Evolutionary conservation across 176 grass and related monocot species (phyloP).

Genomic region (maize (Zea mays)): Zm-B73-REFERENCE-NAM-5.0 NC_050096.1:229341001-229341500

Average conservation of each 20-base stretch:
- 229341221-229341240: not conserved
- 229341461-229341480: constrained; percentile 29
- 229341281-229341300: not conserved
- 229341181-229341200: not conserved
- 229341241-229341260: not conserved
- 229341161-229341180: no score
- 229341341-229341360: not conserved
- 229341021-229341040: not conserved
- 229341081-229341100: not conserved
- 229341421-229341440: not conserved
- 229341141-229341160: not conserved
- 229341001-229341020: not conserved
- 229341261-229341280: not conserved
- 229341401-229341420: not conserved
- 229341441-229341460: constrained; percentile 13
- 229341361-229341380: not conserved
- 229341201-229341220: not conserved
- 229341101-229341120: not conserved
- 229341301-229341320: not conserved
- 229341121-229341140: constrained; percentile 7
- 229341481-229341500: constrained; percentile 17
- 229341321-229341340: constrained; percentile 14
- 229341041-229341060: not conserved
- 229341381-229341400: not conserved
- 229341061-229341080: constrained; percentile 3